Evolutionary conservation across 805 yeast genomes (phyloP).

Genomic region (Hanseniaspora guilliermondii): DNA sequence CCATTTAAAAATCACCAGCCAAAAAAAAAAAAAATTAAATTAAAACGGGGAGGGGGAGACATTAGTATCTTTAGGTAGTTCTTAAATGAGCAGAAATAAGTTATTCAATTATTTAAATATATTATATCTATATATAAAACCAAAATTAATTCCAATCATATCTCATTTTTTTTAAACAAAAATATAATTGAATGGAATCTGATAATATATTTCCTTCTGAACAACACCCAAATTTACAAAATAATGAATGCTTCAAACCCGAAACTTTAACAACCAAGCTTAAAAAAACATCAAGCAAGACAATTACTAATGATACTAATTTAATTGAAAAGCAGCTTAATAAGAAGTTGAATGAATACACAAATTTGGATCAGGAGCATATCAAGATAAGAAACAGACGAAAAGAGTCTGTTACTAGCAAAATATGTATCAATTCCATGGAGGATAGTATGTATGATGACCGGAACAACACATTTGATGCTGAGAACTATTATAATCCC

Average conservation of each 20-base stretch:
- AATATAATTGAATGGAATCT: too few relatives aligned
- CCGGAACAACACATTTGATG: background rate
- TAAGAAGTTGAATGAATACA: conserved; percentile 1
- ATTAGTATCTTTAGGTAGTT: too few relatives aligned
- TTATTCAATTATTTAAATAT: too few relatives aligned
- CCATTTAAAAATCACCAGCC: too few relatives aligned
- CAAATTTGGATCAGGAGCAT: conserved; percentile 3
- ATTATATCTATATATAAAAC: too few relatives aligned
- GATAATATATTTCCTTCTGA: too few relatives aligned
- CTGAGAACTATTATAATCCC: background rate
- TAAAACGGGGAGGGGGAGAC: too few relatives aligned
- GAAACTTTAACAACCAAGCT: background rate
- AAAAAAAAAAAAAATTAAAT: too few relatives aligned
- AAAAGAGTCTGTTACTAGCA: background rate
- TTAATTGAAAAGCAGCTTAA: background rate
- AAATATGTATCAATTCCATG: background rate
- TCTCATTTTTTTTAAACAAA: too few relatives aligned
- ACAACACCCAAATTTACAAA: too few relatives aligned
- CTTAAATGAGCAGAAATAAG: too few relatives aligned
- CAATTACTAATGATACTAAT: background rate
- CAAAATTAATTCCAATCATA: too few relatives aligned
- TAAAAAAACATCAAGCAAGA: background rate
- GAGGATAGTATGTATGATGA: background rate
- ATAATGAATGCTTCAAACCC: background rate
- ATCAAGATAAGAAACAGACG: background rate